Evolutionary conservation across 495 filamentous ascomycete genomes (phyloP).

Genomic region (Penicillium robsamsonii): DNA sequence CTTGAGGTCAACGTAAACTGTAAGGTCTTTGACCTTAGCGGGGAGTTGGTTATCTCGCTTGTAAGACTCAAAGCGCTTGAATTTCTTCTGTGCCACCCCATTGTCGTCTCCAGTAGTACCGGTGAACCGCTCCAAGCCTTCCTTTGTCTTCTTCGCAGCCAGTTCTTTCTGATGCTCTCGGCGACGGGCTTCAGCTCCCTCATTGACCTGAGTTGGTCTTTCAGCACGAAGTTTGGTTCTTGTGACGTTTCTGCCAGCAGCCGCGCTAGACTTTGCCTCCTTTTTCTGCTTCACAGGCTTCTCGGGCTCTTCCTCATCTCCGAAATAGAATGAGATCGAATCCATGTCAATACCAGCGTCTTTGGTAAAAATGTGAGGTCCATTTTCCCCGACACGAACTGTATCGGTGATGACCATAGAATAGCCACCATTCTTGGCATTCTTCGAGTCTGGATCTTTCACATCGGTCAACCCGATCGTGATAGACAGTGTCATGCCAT

Average conservation of each 20-base stretch:
- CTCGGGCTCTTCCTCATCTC: constrained; percentile 75
- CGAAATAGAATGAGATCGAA: constrained; percentile 95
- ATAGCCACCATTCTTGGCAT: constrained; percentile 82
- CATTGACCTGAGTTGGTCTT: constrained; percentile 77
- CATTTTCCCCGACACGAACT: constrained; percentile 74
- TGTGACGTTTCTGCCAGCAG: constrained; percentile 88
- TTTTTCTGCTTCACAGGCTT: constrained; percentile 68
- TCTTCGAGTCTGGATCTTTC: constrained; percentile 75
- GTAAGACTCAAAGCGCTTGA: constrained; percentile 98
- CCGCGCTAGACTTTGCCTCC: constrained; percentile 75
- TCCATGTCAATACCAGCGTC: constrained; percentile 88
- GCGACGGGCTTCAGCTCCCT: constrained; percentile 83
- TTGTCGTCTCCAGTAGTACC: constrained; percentile 79
- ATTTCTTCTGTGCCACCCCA: constrained; percentile 89
- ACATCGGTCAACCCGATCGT: constrained; percentile 86
- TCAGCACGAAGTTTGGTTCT: constrained; percentile 92
- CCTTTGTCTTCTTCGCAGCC: constrained; percentile 79
- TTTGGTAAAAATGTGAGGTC: constrained; percentile 83
- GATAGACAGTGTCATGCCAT: constrained; percentile 94
- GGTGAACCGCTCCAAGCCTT: constrained; percentile 79
- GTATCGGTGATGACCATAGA: constrained; percentile 91
- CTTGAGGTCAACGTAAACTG: constrained; percentile 86
- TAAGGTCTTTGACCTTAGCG: constrained; percentile 72
- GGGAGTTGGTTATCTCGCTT: constrained; percentile 97
- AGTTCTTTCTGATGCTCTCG: constrained; percentile 93